Base-by-base conservation (phyloP, 2,329 filamentous ascomycete genomes). In the Neofusicoccum kwambonambiense region DNA sequence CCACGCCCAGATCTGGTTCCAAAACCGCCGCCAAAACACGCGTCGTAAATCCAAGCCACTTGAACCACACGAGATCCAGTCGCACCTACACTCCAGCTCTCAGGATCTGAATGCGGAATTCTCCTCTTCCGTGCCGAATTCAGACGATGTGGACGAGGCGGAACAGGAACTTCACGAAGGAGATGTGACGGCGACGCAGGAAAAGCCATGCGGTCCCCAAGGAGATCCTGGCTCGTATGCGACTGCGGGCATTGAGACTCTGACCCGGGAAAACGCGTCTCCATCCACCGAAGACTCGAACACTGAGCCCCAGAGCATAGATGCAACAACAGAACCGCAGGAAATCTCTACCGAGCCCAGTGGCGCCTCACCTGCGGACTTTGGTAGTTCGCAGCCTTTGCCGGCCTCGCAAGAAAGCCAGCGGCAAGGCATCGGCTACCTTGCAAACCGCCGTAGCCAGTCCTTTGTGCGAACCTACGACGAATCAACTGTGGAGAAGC, bases 21-120 rank as follows among this genome's bases (percentile, higher is more conserved):
- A 97, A 74, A 97, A 97, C 74, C 88, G 93, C 73, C 87, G 94
- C 69, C 94, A 98, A 77, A 97, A 96, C 78, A 92, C 96, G 76
- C 87, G 94, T 71, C 87, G 94, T 70, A 96, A 94, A 81, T 92
- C 92, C 64, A 90, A 91, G 70, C 93, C 93, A 52, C 84, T 96
- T 42, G 73, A 76, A 22, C 57, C 64, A 19, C 57, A 68, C 50
- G 65, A 61, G 62, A 67, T 69, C 22, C 72, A 75, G 27, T 76
- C 75, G 15, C 62, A 60, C 19, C 37, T 64, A 8, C 35, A 63
- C n/a, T 45, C 64, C 3, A 60, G 54, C 22, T 65, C 63, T 19
- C 54, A 50, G 35, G 56, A 49, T 9, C 27, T 31, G 8, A 44
- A 39, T 27, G 15, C 58, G 27, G 64, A 65, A 31, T 51, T 58